Evolutionary conservation across 495 filamentous ascomycete species (phyloP), one percentile per base, ranked within the genome.

Genomic region (Aspergillus diversus): DNA sequence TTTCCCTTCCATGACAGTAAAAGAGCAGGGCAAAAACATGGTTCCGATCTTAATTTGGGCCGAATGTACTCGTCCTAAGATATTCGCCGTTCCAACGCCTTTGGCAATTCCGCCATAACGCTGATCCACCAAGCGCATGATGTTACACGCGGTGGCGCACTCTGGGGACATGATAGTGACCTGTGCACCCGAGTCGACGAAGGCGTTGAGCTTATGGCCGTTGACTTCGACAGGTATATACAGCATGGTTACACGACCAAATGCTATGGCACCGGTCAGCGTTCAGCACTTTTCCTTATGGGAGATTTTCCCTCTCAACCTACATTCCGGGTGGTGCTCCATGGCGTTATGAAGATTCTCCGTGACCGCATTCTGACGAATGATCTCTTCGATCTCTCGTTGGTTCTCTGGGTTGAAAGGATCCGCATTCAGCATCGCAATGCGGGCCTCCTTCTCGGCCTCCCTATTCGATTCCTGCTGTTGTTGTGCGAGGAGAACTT

Each of bases 1-100:
- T 75, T 98, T 99, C 39, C 95, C 95, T 76, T 99, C 95, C 95
- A 99, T 97, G 65, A 99, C 95, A n/a, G 96, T 98, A 76, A 99
- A 99, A 53, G 90, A 91, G 80, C 93, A 97, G 0, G 93, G 87
- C 55, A 99, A 84, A 70, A 92, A 92, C 69, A 93, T 85, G 39
- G 83, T 84, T 16, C 95, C 96, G 65, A 99, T 96, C 77, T 90
- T 91, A 72, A 98, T 94, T 73, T 91, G 91, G 13, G 96, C 94
- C 16, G 89, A 90, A 71, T 98, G 95, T 0, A 99, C 95, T 32
- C 93, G 92, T 42, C 95, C 95, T 16, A 99, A 87, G 63, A 99
- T 97, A 52, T 87, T 89, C 37, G 95, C 96, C 2, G 93, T 97
- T 17, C 95, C 95, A 15, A 99, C 94, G 50, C 95, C 95, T 59